Evolutionary conservation across 257 asterid species (phyloP).

Genomic region (Osmanthus fragrans): DNA sequence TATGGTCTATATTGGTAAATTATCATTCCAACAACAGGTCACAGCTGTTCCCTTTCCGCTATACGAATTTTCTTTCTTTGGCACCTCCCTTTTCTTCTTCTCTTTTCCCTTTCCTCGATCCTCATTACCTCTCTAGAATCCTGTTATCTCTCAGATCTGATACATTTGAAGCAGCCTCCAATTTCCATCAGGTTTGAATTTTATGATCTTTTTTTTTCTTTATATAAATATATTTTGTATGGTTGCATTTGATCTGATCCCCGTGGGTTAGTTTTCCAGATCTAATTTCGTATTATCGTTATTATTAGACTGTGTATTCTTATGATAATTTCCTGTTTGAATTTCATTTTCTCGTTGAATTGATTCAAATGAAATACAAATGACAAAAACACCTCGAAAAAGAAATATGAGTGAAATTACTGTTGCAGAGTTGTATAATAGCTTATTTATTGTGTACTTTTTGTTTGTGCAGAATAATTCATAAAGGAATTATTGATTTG

Average conservation of each 20-base stretch:
- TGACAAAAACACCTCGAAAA: background rate
- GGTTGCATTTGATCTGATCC: background rate
- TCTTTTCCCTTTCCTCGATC: background rate
- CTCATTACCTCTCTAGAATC: background rate
- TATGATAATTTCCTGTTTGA: background rate
- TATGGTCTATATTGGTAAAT: background rate
- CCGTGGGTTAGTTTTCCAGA: background rate
- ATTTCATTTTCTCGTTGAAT: conserved; percentile 16
- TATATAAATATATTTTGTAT: background rate
- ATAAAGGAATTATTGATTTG: conserved; percentile 27
- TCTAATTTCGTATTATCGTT: background rate
- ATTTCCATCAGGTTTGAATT: background rate
- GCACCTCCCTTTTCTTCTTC: background rate
- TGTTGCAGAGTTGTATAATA: background rate
- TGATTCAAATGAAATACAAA: conserved; percentile 5
- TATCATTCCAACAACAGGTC: background rate
- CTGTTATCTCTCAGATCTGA: conserved; percentile 27
- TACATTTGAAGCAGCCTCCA: conserved; percentile 25
- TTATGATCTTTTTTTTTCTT: background rate
- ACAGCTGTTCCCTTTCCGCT: background rate
- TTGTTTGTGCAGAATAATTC: conserved; percentile 29
- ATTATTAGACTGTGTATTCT: background rate
- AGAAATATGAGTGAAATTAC: background rate
- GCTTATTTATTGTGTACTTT: conserved; percentile 10
- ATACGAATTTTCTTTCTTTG: background rate